These are phyloP conservation scores for Silene vulgaris DNA, from an alignment of 179 eudicot genomes.

Conservation along the genomic window DNA sequence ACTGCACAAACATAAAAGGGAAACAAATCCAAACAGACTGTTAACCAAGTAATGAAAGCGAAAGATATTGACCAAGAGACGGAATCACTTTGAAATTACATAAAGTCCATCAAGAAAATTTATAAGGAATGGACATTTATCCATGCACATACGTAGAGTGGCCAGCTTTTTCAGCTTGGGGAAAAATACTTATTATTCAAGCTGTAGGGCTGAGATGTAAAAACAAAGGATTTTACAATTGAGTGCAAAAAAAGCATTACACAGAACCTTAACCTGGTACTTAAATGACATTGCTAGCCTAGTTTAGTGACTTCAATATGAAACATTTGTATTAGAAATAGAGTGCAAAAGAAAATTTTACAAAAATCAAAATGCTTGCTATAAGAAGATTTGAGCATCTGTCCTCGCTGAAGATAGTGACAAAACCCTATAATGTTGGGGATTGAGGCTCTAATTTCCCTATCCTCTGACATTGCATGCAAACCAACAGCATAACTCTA, in stretches of 20 bases:
- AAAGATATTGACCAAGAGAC: background rate
- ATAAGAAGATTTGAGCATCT: background rate
- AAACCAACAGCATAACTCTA: background rate
- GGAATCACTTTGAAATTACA: slow-evolving; percentile 1
- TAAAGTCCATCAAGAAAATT: slow-evolving; percentile 5
- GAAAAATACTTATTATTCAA: background rate
- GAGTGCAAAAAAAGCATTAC: background rate
- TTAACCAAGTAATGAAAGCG: background rate
- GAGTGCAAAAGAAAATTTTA: background rate
- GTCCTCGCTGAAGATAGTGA: background rate
- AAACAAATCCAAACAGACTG: slow-evolving; percentile 7
- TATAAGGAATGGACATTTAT: background rate
- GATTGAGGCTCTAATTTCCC: background rate
- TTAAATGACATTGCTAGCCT: background rate
- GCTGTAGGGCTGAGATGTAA: background rate
- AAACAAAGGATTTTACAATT: background rate
- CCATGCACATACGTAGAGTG: background rate
- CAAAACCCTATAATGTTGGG: background rate
- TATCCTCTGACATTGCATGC: too few relatives aligned
- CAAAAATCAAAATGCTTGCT: background rate
- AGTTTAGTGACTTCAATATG: background rate
- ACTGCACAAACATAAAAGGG: slow-evolving; percentile 32
- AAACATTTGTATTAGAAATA: background rate
- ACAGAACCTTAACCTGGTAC: background rate
- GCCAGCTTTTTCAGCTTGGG: background rate